A percentile compares a stretch with the other conserved stretches of the same genome.
phyloP scores from a whole-genome alignment of 352 stramenopile species.

The Phytophthora sp. region DNA sequence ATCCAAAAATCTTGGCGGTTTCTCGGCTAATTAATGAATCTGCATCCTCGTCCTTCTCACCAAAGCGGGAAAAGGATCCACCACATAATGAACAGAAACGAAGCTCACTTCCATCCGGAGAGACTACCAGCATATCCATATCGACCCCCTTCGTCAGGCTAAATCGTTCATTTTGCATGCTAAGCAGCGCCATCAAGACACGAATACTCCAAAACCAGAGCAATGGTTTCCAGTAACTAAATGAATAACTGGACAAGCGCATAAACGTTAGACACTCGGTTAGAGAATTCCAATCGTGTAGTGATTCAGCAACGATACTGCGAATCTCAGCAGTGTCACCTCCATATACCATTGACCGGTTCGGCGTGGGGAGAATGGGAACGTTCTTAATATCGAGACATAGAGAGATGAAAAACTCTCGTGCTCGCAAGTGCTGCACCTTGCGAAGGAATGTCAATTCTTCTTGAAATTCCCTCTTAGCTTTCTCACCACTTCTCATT shows the following conservation, averaged over 20 bases:
- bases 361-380: slow-evolving; percentile 25
- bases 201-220: slow-evolving; percentile 43
- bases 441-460: slow-evolving; percentile 36
- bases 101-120: slow-evolving; percentile 32
- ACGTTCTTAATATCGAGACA: slow-evolving; percentile 11
- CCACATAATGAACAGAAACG: slow-evolving; percentile 32
- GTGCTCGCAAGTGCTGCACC: slow-evolving; percentile 23
- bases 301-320: slow-evolving; percentile 38
- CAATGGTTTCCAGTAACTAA: slow-evolving; percentile 32
- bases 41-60: slow-evolving; percentile 2
- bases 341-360: neutral
- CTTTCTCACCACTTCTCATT: slow-evolving; percentile 1
- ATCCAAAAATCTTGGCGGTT: slow-evolving; percentile 5
- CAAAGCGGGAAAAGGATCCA: slow-evolving; percentile 15
- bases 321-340: slow-evolving; percentile 12
- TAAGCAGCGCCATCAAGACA: slow-evolving; percentile 39
- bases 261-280: slow-evolving; percentile 31
- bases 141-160: slow-evolving; percentile 14
- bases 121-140: slow-evolving; percentile 39
- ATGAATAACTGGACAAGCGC: slow-evolving; percentile 7
- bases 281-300: slow-evolving; percentile 39
- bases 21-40: neutral
- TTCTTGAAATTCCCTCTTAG: slow-evolving; percentile 20
- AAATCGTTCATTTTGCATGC: slow-evolving; percentile 41
- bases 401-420: slow-evolving; percentile 33